These are phyloP conservation scores for Apiotrichum domesticum DNA, from an alignment of 1,284 basidiomycete species.

Conservation along the genomic window DNA sequence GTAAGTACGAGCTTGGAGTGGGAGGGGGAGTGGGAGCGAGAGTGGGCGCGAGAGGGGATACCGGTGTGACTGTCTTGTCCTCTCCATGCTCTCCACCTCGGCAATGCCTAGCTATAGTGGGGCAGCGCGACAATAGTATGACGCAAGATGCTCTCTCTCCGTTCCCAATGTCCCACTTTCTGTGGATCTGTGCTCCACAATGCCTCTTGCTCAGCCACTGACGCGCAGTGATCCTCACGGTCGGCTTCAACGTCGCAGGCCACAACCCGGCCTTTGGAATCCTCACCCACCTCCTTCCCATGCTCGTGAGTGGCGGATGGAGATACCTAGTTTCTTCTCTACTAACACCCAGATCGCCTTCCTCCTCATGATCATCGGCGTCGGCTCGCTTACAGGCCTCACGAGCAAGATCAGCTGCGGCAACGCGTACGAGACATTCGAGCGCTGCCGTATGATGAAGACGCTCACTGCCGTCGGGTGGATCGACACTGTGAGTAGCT, in stretches of 20 bases:
- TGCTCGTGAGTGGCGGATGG: conserved; percentile 7
- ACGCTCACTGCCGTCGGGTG: conserved; percentile 43
- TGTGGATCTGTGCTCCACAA: not conserved
- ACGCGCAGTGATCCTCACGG: conserved; percentile 37
- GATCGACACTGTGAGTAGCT: conserved; percentile 36
- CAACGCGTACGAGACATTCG: conserved; percentile 26
- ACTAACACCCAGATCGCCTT: conserved; percentile 24
- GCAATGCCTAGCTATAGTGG: too few relatives aligned
- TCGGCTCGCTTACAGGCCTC: conserved; percentile 42
- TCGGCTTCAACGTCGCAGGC: conserved; percentile 42
- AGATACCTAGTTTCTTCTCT: too few relatives aligned
- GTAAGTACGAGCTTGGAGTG: not conserved
- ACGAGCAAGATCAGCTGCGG: conserved; percentile 41
- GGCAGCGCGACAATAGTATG: too few relatives aligned
- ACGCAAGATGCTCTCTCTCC: not conserved
- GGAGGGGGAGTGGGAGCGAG: too few relatives aligned
- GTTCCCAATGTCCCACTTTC: not conserved
- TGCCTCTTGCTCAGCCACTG: not conserved
- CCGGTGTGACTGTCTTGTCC: too few relatives aligned
- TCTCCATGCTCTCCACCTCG: too few relatives aligned
- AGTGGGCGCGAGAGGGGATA: too few relatives aligned
- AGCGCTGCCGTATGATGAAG: conserved; percentile 43
- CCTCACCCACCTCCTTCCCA: conserved; percentile 41
- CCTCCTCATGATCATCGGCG: conserved; percentile 47
- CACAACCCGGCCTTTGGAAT: conserved; percentile 42